A percentile compares a stretch with the other conserved stretches of the same genome.
These are phyloP conservation scores for Heritiera fomes DNA, from an alignment of 345 rosid species.

Conservation along the genomic window DNA sequence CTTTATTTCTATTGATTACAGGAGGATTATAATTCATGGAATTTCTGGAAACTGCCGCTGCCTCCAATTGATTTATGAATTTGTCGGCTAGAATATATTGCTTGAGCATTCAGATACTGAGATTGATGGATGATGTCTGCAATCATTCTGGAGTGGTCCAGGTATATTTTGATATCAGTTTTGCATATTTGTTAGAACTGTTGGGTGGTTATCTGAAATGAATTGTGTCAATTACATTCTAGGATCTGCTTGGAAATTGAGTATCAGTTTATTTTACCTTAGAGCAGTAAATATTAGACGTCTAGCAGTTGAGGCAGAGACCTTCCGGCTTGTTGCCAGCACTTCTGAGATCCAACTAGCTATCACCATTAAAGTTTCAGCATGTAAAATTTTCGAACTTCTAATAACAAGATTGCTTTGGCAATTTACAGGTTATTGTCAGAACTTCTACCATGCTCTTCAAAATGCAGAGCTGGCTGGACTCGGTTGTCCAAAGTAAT, in stretches of 20 bases:
- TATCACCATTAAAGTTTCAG: neutral
- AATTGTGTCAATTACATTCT: constrained; percentile 8
- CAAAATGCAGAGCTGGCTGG: neutral
- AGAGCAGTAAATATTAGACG: neutral
- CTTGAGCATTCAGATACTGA: constrained; percentile 3
- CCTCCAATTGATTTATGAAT: constrained; percentile 47
- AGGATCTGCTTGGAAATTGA: constrained; percentile 10
- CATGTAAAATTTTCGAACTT: neutral
- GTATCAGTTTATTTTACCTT: neutral
- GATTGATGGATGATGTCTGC: constrained; percentile 3
- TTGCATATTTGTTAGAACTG: neutral
- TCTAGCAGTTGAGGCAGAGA: neutral
- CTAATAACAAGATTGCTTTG: neutral
- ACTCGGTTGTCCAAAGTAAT: neutral
- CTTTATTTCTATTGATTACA: constrained; percentile 30
- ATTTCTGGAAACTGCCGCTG: constrained; percentile 87
- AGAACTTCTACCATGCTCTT: neutral
- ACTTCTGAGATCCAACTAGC: neutral
- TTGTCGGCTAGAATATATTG: constrained; percentile 10
- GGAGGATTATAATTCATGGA: constrained; percentile 96
- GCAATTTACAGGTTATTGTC: constrained; percentile 19
- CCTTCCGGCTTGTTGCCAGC: neutral
- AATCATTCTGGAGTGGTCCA: constrained; percentile 11
- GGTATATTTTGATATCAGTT: constrained; percentile 21
- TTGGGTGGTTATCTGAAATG: neutral